phyloP scores from a whole-genome alignment of 2,329 filamentous ascomycete species.

The Cladophialophora immunda region DNA sequence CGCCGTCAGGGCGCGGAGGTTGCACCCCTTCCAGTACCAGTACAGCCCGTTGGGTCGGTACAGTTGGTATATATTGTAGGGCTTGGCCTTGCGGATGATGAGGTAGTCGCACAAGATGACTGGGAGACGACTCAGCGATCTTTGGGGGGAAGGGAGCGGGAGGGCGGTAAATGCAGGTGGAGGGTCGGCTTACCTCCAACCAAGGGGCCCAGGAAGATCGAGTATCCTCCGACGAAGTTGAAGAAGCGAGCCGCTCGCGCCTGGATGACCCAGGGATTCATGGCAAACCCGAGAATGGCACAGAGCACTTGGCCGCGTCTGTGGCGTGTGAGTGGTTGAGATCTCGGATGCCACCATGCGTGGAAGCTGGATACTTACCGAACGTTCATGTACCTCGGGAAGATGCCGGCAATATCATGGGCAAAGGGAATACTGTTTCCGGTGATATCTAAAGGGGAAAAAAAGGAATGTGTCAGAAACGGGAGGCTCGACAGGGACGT shows the following conservation, averaged over 20 bases:
- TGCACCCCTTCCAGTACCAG: constrained; percentile 61
- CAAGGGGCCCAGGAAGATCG: constrained; percentile 52
- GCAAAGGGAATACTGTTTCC: constrained; percentile 37
- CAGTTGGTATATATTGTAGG: constrained; percentile 60
- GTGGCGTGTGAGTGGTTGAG: neutral
- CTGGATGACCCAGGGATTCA: constrained; percentile 44
- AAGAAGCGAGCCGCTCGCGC: constrained; percentile 41
- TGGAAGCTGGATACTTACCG: constrained; percentile 8
- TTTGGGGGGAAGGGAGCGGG: neutral
- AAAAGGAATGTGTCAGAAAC: no score
- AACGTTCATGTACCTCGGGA: constrained; percentile 36
- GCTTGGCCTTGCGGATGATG: constrained; percentile 41
- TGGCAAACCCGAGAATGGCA: constrained; percentile 36
- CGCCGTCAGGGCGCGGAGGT: constrained; percentile 67
- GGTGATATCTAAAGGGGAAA: constrained; percentile 23
- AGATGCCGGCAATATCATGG: constrained; percentile 37
- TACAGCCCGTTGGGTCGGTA: constrained; percentile 61
- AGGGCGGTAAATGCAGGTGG: constrained; percentile 44
- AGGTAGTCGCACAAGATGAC: constrained; percentile 51
- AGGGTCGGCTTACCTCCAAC: constrained; percentile 61
- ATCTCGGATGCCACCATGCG: no score
- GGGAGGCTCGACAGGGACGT: neutral
- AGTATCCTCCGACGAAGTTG: constrained; percentile 43
- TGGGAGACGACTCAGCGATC: constrained; percentile 65
- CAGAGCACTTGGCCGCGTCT: constrained; percentile 37